Evolutionary conservation across 352 stramenopile genomes (phyloP), one percentile per base, ranked within the genome.

Genomic region (Globisporangium alternatum): DNA sequence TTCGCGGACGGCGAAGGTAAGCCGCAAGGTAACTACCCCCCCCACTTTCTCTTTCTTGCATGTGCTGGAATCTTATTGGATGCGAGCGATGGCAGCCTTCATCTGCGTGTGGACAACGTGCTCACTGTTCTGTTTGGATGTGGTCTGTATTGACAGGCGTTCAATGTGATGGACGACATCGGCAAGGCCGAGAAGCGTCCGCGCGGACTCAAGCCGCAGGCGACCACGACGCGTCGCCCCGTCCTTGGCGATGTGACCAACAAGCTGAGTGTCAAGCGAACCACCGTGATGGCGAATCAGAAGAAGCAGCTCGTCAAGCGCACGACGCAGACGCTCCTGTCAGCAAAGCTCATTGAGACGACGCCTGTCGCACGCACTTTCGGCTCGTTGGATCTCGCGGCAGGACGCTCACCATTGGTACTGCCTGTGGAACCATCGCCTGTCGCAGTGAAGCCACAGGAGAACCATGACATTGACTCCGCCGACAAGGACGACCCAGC

Each of bases 161-260:
- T 78, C 55, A 77, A 76, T 60, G 66, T 71, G 49, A 63, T 75
- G 30, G 69, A 78, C 55, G 83, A 90, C 41, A 70, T 57, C 30
- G 70, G 75, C 56, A 79, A 81, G 39, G 62, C 70, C 15, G 83
- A 91, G 59, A 90, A 90, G 72, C 81, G 80, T 22, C 78, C 69
- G 58, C 80, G 80, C 43, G 72, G 77, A 30, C 65, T 78, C 31
- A 89, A 89, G 60, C 60, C 75, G 12, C 67, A 87, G 55, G 56
- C 49, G 31, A 64, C 51, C 19, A 62, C 56, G 10, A 64, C 70
- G 43, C 70, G 82, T 45, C 81, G 80, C 28, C 49, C 80, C 5
- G 82, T 70, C 21, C 70, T 92, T 6, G 75, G 82, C 6, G 81
- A 93, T 68, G 78, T 83, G 53, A 92, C 83, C 52, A 91, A 93